Base-by-base conservation (phyloP, 768 basidiomycete genomes). In the Naganishia randhawae region DNA sequence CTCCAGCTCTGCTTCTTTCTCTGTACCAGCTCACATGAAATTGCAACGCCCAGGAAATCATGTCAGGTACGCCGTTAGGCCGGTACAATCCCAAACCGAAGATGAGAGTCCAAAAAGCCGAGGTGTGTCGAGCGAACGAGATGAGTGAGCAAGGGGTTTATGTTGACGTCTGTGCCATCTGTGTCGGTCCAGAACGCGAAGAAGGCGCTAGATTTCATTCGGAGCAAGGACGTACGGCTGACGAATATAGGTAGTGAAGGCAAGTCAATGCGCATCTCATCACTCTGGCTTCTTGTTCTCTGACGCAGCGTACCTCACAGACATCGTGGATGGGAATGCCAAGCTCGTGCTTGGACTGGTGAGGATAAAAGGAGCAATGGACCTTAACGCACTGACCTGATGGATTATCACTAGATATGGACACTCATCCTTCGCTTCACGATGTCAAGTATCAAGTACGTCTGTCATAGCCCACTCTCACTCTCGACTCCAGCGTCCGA, bases 291-390 rank as follows among this genome's bases (percentile, higher is more conserved):
- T 57, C 17, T 25, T 2, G 57, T 17, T 55, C 4, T 39, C 6
- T 41, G 29, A 3, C 27, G 19, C 13, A 29, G 16, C 32, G 50
- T 31, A n/a, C n/a, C n/a, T 5, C 16, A 11, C 69, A 94, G 95
- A 98, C 79, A 96, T 98, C 77, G 93, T 99, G 66, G 96, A 99
- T 79, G 94, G 94, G n/a, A 96, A 95, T 79, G 80, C 94, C 71
- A 99, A 98, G 81, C 88, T 99, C 65, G 97, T 95, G 62, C 85
- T 98, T n/a, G 94, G 80, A 16, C 76, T 81, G 73, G 77, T 78
- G 61, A 57, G 75, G 62, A 7, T 10, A 13, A 22, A 31, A 3
- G 13, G 22, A 35, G 50, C 31, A 22, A 25, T 14, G 52, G 14
- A 14, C 22, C 22, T 39, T 1, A 35, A 25, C 32, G 45, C 0